Conservation (phyloP, 352 stramenopile genomes). For the Plasmopara halstedii region DNA sequence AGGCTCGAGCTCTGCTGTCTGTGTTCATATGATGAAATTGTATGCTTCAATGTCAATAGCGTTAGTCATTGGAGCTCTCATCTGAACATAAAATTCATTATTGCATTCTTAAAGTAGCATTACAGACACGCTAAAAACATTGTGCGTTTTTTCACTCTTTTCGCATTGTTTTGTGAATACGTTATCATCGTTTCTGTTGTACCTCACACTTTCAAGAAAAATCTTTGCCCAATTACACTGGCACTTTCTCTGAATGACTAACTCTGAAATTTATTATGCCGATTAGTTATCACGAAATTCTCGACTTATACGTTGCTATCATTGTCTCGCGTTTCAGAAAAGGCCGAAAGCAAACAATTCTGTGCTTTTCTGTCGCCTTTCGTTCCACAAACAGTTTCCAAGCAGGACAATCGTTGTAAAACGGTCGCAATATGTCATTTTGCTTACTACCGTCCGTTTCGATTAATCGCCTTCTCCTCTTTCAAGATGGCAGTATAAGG, state of each 20-base stretch:
- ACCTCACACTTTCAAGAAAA: too few species aligned
- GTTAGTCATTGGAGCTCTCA: conserved; percentile 7
- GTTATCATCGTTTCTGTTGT: too few species aligned
- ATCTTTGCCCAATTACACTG: too few species aligned
- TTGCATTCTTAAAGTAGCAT: not conserved
- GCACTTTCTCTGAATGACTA: too few species aligned
- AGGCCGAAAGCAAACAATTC: not conserved
- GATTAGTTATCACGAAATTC: not conserved
- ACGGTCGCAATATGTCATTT: conserved; percentile 12
- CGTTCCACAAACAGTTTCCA: conserved; percentile 3
- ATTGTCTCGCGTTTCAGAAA: not conserved
- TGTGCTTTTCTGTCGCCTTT: not conserved
- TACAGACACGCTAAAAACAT: conserved; percentile 8
- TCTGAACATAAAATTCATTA: conserved; percentile 4
- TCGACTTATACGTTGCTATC: not conserved
- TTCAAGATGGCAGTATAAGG: not conserved
- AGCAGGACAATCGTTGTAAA: conserved; percentile 13
- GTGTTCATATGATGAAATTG: conserved; percentile 6
- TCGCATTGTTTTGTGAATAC: not conserved
- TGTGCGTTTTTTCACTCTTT: not conserved
- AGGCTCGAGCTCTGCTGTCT: conserved; percentile 10
- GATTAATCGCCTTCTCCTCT: too few species aligned
- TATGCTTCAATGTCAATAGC: conserved; percentile 11
- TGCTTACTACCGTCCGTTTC: not conserved
- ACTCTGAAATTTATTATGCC: too few species aligned